These are phyloP conservation scores for Quercus glauca DNA, from an alignment of 306 rosid genomes.

Conservation along the genomic window DNA sequence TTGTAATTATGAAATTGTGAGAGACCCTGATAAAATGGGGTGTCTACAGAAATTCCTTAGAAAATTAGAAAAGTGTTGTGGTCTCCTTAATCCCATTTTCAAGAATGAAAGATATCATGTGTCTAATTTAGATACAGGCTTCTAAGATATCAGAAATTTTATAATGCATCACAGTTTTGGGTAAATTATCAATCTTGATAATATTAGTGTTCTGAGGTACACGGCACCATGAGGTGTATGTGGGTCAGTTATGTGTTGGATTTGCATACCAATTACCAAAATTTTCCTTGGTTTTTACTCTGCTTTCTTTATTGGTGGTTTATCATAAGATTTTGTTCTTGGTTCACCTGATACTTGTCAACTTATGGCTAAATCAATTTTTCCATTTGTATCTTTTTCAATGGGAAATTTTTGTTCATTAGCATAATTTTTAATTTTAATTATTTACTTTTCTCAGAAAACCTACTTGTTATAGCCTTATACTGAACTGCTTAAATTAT, in stretches of 20 bases:
- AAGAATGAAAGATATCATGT: background rate
- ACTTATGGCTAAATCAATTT: background rate
- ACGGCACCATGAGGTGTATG: background rate
- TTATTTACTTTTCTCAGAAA: background rate
- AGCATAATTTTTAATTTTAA: background rate
- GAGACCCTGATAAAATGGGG: no score
- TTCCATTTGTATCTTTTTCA: background rate
- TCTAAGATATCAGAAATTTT: background rate
- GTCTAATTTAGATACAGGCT: background rate
- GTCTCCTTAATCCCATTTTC: background rate
- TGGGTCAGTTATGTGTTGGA: background rate
- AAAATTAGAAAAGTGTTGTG: background rate
- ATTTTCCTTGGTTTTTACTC: background rate
- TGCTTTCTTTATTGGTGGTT: background rate
- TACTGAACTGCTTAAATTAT: no score
- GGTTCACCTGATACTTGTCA: background rate
- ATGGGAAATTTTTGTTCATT: background rate
- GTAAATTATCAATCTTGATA: background rate
- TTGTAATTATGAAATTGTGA: background rate
- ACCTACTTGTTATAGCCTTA: background rate
- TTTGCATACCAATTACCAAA: background rate
- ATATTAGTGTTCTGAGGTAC: background rate
- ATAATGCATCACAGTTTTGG: background rate
- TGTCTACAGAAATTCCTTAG: background rate
- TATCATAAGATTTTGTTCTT: background rate